Evolutionary conservation across 2,329 filamentous ascomycete species (phyloP).

Genomic region (Sarocladium brachiariae): DNA sequence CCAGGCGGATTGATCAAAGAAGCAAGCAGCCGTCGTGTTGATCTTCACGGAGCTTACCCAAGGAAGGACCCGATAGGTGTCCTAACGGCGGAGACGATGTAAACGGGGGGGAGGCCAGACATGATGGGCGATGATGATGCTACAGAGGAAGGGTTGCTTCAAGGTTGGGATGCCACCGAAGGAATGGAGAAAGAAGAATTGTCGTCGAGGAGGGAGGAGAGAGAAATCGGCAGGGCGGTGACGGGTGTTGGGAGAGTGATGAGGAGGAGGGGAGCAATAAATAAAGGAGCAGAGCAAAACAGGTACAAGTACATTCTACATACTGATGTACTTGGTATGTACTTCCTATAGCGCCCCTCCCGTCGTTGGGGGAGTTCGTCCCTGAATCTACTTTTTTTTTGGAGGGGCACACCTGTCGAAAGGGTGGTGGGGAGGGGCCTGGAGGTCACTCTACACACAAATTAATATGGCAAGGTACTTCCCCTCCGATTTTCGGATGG

Average conservation of each 20-base stretch:
- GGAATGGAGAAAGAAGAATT: no score
- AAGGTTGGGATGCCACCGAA: no score
- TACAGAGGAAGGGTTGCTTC: conserved; percentile 8
- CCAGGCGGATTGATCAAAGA: no score
- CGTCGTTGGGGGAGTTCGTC: no score
- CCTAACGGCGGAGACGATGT: conserved; percentile 87
- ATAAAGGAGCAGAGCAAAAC: not conserved
- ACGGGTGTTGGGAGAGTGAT: not conserved
- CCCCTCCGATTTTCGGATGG: not conserved
- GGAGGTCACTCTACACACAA: not conserved
- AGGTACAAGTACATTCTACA: no score
- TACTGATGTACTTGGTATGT: no score
- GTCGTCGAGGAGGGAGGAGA: no score
- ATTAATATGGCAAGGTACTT: not conserved
- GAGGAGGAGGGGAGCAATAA: not conserved
- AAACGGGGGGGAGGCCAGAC: conserved; percentile 78
- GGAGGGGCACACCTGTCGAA: conserved; percentile 4
- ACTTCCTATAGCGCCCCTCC: no score
- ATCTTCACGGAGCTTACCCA: conserved; percentile 63
- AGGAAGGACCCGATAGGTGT: conserved; percentile 93
- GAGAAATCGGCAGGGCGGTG: no score
- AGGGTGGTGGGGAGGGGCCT: not conserved
- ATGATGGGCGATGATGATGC: conserved; percentile 40
- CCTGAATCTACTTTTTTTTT: conserved; percentile 6
- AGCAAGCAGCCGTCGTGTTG: no score